Conservation (phyloP, 2,329 filamentous ascomycete genomes). For the Monilinia polystroma region DNA sequence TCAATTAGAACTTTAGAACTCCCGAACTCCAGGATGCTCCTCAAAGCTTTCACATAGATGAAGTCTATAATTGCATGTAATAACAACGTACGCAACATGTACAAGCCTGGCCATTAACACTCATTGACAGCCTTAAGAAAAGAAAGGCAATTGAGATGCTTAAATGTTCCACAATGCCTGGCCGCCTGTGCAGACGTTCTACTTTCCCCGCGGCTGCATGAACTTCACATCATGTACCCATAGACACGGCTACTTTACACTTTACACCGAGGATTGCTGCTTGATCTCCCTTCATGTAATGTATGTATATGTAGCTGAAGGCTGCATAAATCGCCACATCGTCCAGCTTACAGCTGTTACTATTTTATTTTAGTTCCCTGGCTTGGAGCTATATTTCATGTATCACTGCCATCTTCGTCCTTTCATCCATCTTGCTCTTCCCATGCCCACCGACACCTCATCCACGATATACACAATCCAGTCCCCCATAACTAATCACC, state of each 20-base stretch:
- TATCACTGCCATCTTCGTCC: not conserved
- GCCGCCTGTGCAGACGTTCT: conserved; percentile 19
- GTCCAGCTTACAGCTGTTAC: conserved; percentile 5
- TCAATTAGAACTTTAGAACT: not conserved
- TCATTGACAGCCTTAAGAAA: not conserved
- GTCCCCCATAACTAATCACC: not conserved
- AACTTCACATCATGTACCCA: conserved; percentile 19
- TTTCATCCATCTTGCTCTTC: not conserved
- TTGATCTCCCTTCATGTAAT: not conserved
- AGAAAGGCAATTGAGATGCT: not conserved
- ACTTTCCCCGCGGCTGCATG: conserved; percentile 16
- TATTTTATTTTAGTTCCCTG: not conserved
- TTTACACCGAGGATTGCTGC: conserved; percentile 16
- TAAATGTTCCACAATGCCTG: not conserved
- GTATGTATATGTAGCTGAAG: conserved; percentile 11
- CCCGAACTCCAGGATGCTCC: not conserved
- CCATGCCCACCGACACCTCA: not conserved
- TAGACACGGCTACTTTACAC: conserved; percentile 10
- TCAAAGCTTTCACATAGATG: not conserved
- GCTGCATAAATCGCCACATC: conserved; percentile 3
- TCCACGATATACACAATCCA: conserved; percentile 4
- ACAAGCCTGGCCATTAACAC: not conserved
- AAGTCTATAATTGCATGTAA: not conserved
- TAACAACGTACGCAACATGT: not conserved
- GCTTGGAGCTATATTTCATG: conserved; percentile 5